Percentiles rank a stretch among this genome's conserved stretches.
phyloP scores from a whole-genome alignment of 2,329 filamentous ascomycete genomes.

The Monilinia polystroma region DNA sequence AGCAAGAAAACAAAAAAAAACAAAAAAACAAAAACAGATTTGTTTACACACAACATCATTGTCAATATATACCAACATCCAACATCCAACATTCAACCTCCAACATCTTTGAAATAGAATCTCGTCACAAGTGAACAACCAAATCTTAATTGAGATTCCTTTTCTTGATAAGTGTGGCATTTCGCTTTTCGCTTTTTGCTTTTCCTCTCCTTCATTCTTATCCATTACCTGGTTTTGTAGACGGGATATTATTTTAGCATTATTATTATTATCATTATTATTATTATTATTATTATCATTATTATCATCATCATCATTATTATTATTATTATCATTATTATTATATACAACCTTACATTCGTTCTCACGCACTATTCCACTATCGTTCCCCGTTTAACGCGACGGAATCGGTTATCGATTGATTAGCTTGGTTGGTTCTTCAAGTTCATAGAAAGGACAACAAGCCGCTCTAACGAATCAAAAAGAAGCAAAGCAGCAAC shows the following conservation, averaged over 20 bases:
- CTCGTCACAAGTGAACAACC: background rate
- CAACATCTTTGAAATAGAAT: constrained; percentile 11
- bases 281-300: no score
- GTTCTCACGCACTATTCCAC: constrained; percentile 4
- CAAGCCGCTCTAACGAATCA: constrained; percentile 13
- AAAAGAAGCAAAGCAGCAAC: constrained; percentile 7
- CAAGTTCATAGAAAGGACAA: constrained; percentile 16
- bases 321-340: no score
- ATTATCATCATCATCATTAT: no score
- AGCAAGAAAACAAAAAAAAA: no score
- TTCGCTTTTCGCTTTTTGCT: background rate
- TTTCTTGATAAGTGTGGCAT: background rate
- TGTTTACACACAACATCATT: no score
- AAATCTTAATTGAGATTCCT: background rate
- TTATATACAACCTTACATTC: constrained; percentile 4
- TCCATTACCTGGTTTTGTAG: constrained; percentile 1
- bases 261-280: no score
- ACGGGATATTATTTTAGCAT: background rate
- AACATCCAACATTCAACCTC: background rate
- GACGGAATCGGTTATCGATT: background rate
- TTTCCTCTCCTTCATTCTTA: background rate
- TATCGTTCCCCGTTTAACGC: constrained; percentile 15
- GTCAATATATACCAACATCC: background rate
- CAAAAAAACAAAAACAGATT: background rate
- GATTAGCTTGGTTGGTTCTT: background rate